Evolutionary conservation across 257 asterid genomes (phyloP).

Genomic region (Petunia axillaris): DNA sequence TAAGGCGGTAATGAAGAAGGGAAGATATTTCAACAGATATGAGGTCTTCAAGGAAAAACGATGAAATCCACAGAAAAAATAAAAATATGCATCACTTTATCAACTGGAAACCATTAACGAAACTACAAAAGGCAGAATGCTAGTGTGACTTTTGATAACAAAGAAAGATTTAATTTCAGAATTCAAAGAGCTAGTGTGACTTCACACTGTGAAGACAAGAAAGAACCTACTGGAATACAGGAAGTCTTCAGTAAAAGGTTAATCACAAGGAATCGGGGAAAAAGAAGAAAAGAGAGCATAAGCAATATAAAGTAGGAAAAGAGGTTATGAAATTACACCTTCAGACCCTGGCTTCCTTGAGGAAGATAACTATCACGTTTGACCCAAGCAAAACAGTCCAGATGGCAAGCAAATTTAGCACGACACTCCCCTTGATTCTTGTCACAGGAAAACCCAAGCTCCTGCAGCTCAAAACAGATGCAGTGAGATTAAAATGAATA

Average conservation of each 20-base stretch:
- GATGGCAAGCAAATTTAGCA: slow-evolving; percentile 96
- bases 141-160: not conserved
- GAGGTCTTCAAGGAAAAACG: slow-evolving; percentile 2
- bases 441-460: slow-evolving; percentile 95
- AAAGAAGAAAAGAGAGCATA: slow-evolving; percentile 23
- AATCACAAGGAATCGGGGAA: slow-evolving; percentile 29
- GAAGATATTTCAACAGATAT: not conserved
- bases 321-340: slow-evolving; percentile 51
- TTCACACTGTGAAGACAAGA: slow-evolving; percentile 20
- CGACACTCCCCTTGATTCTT: slow-evolving; percentile 95
- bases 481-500: slow-evolving; percentile 19
- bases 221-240: slow-evolving; percentile 19
- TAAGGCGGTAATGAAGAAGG: not conserved
- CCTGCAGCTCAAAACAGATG: slow-evolving; percentile 54
- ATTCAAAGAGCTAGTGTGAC: not conserved
- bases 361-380: slow-evolving; percentile 99
- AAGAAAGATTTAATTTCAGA: too few relatives aligned
- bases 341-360: slow-evolving; percentile 97
- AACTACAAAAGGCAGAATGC: not conserved
- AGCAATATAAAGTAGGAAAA: slow-evolving; percentile 4
- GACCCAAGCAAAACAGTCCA: slow-evolving; percentile 99
- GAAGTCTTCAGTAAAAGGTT: slow-evolving; percentile 13
- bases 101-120: not conserved
- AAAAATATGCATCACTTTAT: not conserved
- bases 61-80: slow-evolving; percentile 1